phyloP scores from a whole-genome alignment of 805 yeast species.

The Hanseniaspora mollemarum region DNA sequence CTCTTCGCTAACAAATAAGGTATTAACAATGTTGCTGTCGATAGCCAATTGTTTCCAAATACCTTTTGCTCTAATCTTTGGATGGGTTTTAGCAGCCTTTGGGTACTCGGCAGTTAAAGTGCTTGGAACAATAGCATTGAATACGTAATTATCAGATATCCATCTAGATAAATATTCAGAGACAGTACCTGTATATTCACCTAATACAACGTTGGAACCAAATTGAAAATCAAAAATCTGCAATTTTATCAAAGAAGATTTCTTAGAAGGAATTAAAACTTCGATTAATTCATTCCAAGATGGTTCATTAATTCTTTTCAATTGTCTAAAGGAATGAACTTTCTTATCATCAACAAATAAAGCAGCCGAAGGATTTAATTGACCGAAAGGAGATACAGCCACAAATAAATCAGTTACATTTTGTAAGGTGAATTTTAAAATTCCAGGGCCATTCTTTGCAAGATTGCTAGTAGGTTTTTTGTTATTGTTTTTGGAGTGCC shows the following conservation, averaged over 20 bases:
- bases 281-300: slow-evolving; percentile 57
- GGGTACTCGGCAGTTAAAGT: slow-evolving; percentile 3
- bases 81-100: slow-evolving; percentile 1
- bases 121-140: slow-evolving; percentile 3
- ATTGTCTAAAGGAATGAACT: slow-evolving; percentile 46
- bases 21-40: slow-evolving; percentile 38
- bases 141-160: slow-evolving; percentile 4
- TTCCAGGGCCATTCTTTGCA: slow-evolving; percentile 61
- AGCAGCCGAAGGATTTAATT: slow-evolving; percentile 54
- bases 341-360: slow-evolving; percentile 47
- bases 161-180: slow-evolving; percentile 12
- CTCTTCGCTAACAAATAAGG: slow-evolving; percentile 18
- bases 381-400: slow-evolving; percentile 37
- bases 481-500: slow-evolving; percentile 16
- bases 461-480: slow-evolving; percentile 26
- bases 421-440: slow-evolving; percentile 51
- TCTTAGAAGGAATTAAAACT: slow-evolving; percentile 49
- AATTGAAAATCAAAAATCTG: slow-evolving; percentile 49
- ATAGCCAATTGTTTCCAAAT: slow-evolving; percentile 62
- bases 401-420: slow-evolving; percentile 49
- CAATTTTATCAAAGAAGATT: slow-evolving; percentile 44
- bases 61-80: slow-evolving; percentile 33
- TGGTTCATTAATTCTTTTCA: slow-evolving; percentile 62
- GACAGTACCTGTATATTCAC: slow-evolving; percentile 30
- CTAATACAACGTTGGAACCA: slow-evolving; percentile 39